Evolutionary conservation across 495 filamentous ascomycete species (phyloP), one percentile per base, ranked within the genome.

Genomic region (Friedmanniomyces simplex): DNA sequence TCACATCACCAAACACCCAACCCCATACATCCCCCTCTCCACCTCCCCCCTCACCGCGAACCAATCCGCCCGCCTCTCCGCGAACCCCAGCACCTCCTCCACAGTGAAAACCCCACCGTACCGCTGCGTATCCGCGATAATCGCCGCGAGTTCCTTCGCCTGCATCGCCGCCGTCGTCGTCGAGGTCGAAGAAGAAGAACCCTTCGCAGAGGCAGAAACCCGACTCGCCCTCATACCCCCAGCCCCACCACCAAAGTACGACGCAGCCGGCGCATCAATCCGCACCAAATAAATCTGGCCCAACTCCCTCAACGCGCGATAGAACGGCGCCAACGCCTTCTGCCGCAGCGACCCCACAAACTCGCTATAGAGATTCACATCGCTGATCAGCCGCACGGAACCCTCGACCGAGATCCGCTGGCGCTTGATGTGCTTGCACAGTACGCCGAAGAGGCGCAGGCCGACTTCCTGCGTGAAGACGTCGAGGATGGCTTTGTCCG

Each of bases 401-500:
- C 93, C 93, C 55, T 89, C 86, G 16, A 89, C 85, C 64, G 83
- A 88, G 71, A 99, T 82, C 58, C 93, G 82, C 71, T 97, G 93
- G 41, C 94, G 83, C 74, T 97, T 97, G 53, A 99, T 79, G 72
- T 99, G 94, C 69, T 99, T 97, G 76, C 91, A 96, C 36, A 97
- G 71, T 14, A 85, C 86, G 0, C 84, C 81, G 70, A 97, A 97
- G 18, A 97, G 79, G 18, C 94, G 84, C 39, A 97, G 77, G 1
- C 93, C 94, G 26, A 97, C 91, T 73, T 99, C 93, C 73, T 95
- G 90, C 70, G 95, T 96, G 75, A 99, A 99, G 20, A 97, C 93
- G 66, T 99, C 93, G 20, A 99, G 82, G 76, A 95, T 90, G 66
- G 85, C 91, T 73, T 97, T 97, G 67, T 99, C 93, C 1, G 90